Base-by-base conservation (phyloP, 2,329 filamentous ascomycete genomes). In the Epichloe aotearoae region DNA sequence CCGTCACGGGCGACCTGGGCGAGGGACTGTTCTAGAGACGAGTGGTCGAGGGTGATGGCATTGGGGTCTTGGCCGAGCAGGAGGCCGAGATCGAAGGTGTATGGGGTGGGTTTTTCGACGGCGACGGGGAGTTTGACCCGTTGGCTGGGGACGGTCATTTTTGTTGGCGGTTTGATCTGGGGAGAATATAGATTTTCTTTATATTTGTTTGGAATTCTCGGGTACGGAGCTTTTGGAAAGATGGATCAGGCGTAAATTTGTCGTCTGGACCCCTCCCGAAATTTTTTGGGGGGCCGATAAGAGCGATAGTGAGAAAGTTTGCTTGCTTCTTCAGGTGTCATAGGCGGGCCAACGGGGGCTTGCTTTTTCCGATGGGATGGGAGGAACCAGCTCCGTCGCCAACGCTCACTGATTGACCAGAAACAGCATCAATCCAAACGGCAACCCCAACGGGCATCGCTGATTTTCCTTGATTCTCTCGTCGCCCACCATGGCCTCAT, bases 81-180 rank as follows among this genome's bases (percentile, higher is more conserved):
- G 64, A 94, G 82, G 58, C 89, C 73, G n/a, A 96, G 83, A 67
- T 96, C 89, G 72, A 94, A 96, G 58, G 82, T 89, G 74, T 94
- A 95, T 10, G 90, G 89, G 6, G 86, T 94, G 4, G 88, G 84
- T 70, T 94, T 94, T 54, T 83, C 75, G 63, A 88, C 84, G 15
- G 75, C 79, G 55, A 86, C 74, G 43, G 80, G 76, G 52, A 81
- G 71, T 61, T 77, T 78, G 54, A 69, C 66, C 54, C 69, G 66
- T 53, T 68, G 62, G 53, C 57, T 57, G 43, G 67, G 56, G 48
- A 67, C 54, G 30, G 70, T 60, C 65, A 71, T 73, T 50, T 50
- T 40, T 8, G 23, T 3, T 42, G 17, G 39, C 38, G 52, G 17
- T 49, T 11, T 11, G 30, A 30, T 30, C 30, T 11, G 30, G 11